These are phyloP conservation scores for Tricholoma terreum DNA, from an alignment of 768 basidiomycete genomes.

Conservation along the genomic window DNA sequence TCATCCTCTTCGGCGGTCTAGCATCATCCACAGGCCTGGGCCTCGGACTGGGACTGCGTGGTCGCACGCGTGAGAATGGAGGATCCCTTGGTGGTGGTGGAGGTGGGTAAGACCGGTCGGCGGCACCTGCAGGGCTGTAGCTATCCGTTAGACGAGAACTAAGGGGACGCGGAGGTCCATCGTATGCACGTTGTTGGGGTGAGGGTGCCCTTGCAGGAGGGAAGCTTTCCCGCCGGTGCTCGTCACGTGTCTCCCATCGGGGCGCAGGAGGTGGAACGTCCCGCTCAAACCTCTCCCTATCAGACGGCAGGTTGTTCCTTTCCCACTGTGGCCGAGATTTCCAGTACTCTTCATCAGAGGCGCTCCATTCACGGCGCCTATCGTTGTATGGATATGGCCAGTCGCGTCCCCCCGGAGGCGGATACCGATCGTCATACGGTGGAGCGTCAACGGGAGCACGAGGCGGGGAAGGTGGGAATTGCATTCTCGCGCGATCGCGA, in stretches of 20 bases:
- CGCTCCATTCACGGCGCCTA: constrained; percentile 28
- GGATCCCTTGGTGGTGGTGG: constrained; percentile 7
- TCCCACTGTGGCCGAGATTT: constrained; percentile 37
- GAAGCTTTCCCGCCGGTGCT: constrained; percentile 29
- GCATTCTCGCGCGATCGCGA: constrained; percentile 31
- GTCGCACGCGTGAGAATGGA: constrained; percentile 40
- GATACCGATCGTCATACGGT: constrained; percentile 31
- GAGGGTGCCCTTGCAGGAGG: constrained; percentile 18
- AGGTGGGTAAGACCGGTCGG: constrained; percentile 15
- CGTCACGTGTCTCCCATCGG: constrained; percentile 42
- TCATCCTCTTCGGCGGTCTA: constrained; percentile 44
- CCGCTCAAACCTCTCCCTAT: constrained; percentile 38
- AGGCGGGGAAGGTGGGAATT: constrained; percentile 31
- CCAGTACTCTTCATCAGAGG: constrained; percentile 37
- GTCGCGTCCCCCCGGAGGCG: constrained; percentile 25
- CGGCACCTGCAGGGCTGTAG: constrained; percentile 6
- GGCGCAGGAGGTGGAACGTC: constrained; percentile 26
- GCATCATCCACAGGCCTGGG: constrained; percentile 33
- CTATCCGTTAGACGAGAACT: constrained; percentile 19
- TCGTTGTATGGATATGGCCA: constrained; percentile 23
- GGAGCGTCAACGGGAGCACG: constrained; percentile 18
- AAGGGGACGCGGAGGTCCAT: constrained; percentile 12
- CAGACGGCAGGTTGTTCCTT: constrained; percentile 24
- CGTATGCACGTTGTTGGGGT: constrained; percentile 16
- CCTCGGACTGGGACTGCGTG: constrained; percentile 41